Evolutionary conservation across 768 basidiomycete species (phyloP), one percentile per base, ranked within the genome.

Genomic region (Lepiota venenata): DNA sequence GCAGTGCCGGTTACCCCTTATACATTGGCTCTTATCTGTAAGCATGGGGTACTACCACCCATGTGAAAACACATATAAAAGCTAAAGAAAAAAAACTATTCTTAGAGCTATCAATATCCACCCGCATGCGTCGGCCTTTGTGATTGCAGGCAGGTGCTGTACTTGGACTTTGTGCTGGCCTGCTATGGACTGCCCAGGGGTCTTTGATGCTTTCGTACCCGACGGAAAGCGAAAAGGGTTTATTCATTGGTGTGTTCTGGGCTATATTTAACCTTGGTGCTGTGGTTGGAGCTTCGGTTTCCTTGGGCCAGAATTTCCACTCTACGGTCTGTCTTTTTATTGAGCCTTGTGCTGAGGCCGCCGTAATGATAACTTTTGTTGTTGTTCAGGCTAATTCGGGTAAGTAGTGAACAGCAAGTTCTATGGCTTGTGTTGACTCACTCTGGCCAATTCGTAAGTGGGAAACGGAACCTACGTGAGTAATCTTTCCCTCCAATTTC

Each of bases 101-200:
- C 41, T 36, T 58, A 90, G 88, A 11, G 81, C 75, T 11, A 70
- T 84, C 60, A 90, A 89, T 56, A 85, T 91, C 39, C 85, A 90
- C 61, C 74, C 77, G 6, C 63, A 71, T 15, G 81, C 81, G 25
- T 25, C n/a, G n/a, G 71, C 70, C 35, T 91, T 91, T 63, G 81
- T 87, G 40, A 81, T 91, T 58, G 78, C 73, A n/a, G 14, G 75
- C 87, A 2, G 90, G 89, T 16, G 84, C 85, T 37, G 61, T 88
- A 53, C 82, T 91, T n/a, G 90, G 90, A 14, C 54, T 89, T 45
- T 88, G 85, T 62, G 89, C 77, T 1, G 77, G 75, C 47, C 62
- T 92, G 45, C 69, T 91, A 14, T 91, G 90, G 90, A 86, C 88
- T 0, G 87, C 88, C 0, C 89, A 92, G 61, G 91, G 89, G n/a